Evolutionary conservation across 2,329 filamentous ascomycete genomes (phyloP).

Genomic region (Neonectria coccinea): DNA sequence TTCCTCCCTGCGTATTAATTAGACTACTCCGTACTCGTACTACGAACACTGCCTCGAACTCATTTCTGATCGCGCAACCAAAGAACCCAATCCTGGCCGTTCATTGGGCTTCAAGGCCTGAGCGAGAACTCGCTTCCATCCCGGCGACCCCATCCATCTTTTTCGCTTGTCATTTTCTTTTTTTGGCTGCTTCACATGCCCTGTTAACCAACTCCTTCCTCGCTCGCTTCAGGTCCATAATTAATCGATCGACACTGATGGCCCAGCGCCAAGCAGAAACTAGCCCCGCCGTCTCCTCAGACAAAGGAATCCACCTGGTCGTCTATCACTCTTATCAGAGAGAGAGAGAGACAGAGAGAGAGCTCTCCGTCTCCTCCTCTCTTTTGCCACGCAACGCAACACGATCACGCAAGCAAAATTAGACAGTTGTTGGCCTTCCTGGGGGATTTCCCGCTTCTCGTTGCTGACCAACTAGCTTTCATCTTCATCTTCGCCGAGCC

Average conservation of each 20-base stretch:
- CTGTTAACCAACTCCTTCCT: slow-evolving; percentile 3
- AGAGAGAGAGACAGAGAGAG: too few relatives aligned
- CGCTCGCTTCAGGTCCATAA: slow-evolving; percentile 4
- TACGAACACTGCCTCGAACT: background rate
- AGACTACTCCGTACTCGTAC: background rate
- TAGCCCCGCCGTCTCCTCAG: slow-evolving; percentile 5
- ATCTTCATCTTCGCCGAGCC: background rate
- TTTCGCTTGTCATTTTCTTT: background rate
- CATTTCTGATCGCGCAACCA: slow-evolving; percentile 1
- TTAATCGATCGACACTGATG: background rate
- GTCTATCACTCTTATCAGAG: background rate
- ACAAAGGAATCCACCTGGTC: background rate
- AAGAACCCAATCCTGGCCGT: background rate
- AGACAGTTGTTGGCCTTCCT: background rate
- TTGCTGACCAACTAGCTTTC: background rate
- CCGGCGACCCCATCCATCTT: slow-evolving; percentile 4
- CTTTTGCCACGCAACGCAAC: slow-evolving; percentile 22
- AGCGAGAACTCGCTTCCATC: slow-evolving; percentile 5
- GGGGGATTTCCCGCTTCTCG: background rate
- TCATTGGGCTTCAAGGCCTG: slow-evolving; percentile 10
- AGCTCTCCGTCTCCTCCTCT: slow-evolving; percentile 11
- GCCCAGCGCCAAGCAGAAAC: background rate
- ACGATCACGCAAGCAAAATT: slow-evolving; percentile 5
- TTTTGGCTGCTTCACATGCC: background rate
- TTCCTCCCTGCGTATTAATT: background rate